Evolutionary conservation across 352 stramenopile species (phyloP), one percentile per base, ranked within the genome.

Genomic region (Globisporangium polare): DNA sequence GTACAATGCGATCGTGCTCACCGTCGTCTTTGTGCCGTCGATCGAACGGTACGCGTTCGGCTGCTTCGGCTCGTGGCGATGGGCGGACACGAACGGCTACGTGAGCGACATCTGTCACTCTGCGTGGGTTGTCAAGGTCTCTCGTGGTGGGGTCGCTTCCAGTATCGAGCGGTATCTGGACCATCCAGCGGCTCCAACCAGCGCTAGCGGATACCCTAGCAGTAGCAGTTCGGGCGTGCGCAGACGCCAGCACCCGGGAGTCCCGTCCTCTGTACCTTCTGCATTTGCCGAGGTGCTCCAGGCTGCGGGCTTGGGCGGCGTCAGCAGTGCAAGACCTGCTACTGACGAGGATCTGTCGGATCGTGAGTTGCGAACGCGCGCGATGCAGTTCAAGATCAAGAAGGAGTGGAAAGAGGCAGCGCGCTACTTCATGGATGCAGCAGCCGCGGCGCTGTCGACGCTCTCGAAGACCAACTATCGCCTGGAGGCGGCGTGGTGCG

Each of bases 11-110:
- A 26, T 90, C 8, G 58, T 76, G 22, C 90, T 88, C 61, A 90
- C 75, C 20, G 72, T 94, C 45, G 81, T 86, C 33, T 74, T 81
- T 51, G 80, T 94, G 8, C 73, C 77, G 18, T 68, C 76, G 17
- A 65, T 82, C 58, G 74, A 94, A 37, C 74, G 81, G 20, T 78
- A 88, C 49, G 85, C 85, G 10, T 72, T 94, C 37, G 85, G 85
- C 13, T 65, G 76, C 54, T 80, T 89, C 42, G 83, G 83, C 22
- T 67, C 72, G 8, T 94, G 85, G 85, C 77, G 78, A 59, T 94
- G 85, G 85, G 83, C 74, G 17, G 85, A 92, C 65, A 67, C 75
- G 41, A 71, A 72, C 33, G 66, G 74, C 17, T 64, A 60, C 20
- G 52, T 92, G 35, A 72, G 72, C 5, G 63, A 63, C 37, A 53